Conservation (phyloP, 179 eudicot species). For the Corrigiola litoralis region DNA sequence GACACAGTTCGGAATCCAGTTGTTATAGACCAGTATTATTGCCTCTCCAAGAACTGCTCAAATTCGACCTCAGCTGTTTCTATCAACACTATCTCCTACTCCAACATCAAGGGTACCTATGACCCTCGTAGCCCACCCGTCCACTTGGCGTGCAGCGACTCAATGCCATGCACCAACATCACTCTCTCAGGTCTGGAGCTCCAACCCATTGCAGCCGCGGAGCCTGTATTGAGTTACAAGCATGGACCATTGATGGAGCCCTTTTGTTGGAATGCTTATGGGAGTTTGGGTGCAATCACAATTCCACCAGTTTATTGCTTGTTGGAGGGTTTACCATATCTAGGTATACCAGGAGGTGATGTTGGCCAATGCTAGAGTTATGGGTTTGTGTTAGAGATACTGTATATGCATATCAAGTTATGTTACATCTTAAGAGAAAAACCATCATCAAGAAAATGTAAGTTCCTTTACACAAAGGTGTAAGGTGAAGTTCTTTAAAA, state of each 20-base stretch:
- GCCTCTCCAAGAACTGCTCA: conserved; percentile 44
- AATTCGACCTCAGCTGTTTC: conserved; percentile 67
- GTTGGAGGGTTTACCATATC: conserved; percentile 49
- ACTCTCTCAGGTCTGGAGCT: conserved; percentile 57
- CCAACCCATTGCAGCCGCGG: conserved; percentile 32
- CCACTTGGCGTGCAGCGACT: conserved; percentile 70
- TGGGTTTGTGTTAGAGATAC: no score
- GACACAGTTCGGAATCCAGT: conserved; percentile 80
- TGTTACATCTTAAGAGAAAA: no score
- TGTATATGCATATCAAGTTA: no score
- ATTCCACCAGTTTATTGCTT: conserved; percentile 63
- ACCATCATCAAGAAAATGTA: no score
- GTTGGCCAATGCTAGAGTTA: conserved; percentile 26
- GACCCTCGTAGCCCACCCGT: conserved; percentile 62
- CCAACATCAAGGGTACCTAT: conserved; percentile 66
- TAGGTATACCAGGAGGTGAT: conserved; percentile 23
- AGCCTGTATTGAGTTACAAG: neutral
- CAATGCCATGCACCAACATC: conserved; percentile 67
- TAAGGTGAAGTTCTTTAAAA: no score
- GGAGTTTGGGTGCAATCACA: conserved; percentile 36
- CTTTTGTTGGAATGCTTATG: conserved; percentile 80
- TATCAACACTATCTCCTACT: conserved; percentile 40
- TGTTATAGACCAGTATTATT: conserved; percentile 81
- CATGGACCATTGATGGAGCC: conserved; percentile 36
- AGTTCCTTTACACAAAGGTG: no score